Evolutionary conservation across 2,329 filamentous ascomycete species (phyloP), one percentile per base, ranked within the genome.

Genomic region (Passalora sequoiae): DNA sequence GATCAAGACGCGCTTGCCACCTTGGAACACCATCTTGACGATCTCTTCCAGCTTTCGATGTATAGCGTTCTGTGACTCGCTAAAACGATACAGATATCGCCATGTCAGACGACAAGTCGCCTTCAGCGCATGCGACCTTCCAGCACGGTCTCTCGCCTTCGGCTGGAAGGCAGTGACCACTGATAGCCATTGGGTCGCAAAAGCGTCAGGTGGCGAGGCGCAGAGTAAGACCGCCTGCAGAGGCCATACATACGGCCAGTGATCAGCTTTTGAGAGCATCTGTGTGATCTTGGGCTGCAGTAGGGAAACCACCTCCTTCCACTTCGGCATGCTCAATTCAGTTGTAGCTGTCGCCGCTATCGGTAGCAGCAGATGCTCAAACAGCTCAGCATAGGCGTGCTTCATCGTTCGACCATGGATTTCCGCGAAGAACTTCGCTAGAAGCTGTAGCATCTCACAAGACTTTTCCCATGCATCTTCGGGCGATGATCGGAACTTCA

Each of bases 341-440:
- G 30, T 50, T 37, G 77, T 81, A 4, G 87, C 85, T 51, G 81
- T 86, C 3, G 86, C 86, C 10, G 91, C 91, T 38, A 98, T 83
- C 1, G 89, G 88, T 10, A 96, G 76, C 17, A 98, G 69, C 20
- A 98, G 74, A 54, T 86, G 84, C 57, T 94, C 87, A 40, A 98
- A 77, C 16, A 95, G 82, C 59, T 94, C 86, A 62, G 92, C 97
- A 61, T 96, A 98, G 0, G 89, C 87, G 55, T 91, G 85, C 65
- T 98, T 98, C 59, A 97, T 82, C 48, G 81, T 82, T 53, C 87
- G 86, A 1, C 92, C 92, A 59, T 96, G 91, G 4, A 87, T 86
- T 55, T 81, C 83, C 42, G 81, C 78, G 64, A 96, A 97, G 13
- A 95, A 76, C 39, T 81, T 84, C 5, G 86, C 89, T 21, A 98